Conservation (phyloP, 2,329 filamentous ascomycete genomes). For the Corniculantispora saksenae region DNA sequence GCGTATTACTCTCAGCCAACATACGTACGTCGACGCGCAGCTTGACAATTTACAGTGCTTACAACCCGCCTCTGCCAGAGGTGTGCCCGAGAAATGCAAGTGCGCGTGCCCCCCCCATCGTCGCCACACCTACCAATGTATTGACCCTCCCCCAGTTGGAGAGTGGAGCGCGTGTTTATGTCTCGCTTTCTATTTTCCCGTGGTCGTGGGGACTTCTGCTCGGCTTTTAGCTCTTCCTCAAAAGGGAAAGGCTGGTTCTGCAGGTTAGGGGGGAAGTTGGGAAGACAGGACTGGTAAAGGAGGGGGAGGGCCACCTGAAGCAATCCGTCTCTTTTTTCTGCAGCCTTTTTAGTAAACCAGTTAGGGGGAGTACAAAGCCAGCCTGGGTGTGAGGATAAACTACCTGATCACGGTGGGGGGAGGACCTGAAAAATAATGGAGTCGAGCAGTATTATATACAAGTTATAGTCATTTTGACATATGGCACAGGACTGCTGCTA, state of each 20-base stretch:
- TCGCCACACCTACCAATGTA: background rate
- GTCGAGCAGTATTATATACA: background rate
- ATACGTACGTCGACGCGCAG: constrained; percentile 7
- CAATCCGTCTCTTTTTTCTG: constrained; percentile 1
- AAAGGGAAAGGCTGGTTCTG: background rate
- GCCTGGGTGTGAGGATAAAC: background rate
- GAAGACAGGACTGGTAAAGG: background rate
- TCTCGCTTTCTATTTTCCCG: constrained; percentile 4
- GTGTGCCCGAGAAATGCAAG: background rate
- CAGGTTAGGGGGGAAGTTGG: background rate
- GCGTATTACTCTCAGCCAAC: constrained; percentile 1
- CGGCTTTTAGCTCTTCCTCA: background rate
- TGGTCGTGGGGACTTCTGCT: background rate
- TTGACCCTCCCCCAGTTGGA: constrained; percentile 3
- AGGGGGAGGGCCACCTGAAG: constrained; percentile 1
- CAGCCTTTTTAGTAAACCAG: background rate
- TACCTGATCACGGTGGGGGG: background rate
- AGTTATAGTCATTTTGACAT: background rate
- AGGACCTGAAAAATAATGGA: background rate
- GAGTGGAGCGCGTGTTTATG: background rate
- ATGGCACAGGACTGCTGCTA: background rate
- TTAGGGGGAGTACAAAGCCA: background rate
- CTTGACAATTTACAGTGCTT: background rate
- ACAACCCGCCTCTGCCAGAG: background rate
- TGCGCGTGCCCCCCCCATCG: background rate